phyloP scores from a whole-genome alignment of 192 early-diverging fungal genomes.

The Irineochytrium annulatum region DNA sequence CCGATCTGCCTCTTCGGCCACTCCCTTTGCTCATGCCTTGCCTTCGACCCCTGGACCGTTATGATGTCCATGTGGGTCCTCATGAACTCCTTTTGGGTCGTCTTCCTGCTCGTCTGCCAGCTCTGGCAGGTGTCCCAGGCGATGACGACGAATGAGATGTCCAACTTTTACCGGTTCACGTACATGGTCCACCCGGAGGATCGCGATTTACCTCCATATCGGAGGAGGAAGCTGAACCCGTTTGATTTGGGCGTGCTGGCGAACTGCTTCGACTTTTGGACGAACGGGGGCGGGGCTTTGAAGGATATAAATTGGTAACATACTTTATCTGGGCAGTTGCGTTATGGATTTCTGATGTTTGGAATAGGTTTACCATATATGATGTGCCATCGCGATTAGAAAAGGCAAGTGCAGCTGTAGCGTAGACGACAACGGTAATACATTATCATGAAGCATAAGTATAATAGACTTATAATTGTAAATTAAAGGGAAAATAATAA shows the following conservation, averaged over 20 bases:
- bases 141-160: slow-evolving; percentile 87
- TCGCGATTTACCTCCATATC: slow-evolving; percentile 31
- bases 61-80: slow-evolving; percentile 67
- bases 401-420: too few species aligned
- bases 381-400: too few species aligned
- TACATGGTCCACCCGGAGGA: slow-evolving; percentile 55
- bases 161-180: slow-evolving; percentile 70
- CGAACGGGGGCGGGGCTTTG: background rate
- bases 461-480: too few species aligned
- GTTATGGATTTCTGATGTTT: too few species aligned
- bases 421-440: too few species aligned
- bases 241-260: slow-evolving; percentile 75
- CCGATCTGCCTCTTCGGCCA: slow-evolving; percentile 27
- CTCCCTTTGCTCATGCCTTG: slow-evolving; percentile 66
- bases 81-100: slow-evolving; percentile 78
- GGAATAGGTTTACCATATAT: too few species aligned
- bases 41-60: slow-evolving; percentile 69
- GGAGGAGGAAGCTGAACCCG: slow-evolving; percentile 51
- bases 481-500: too few species aligned
- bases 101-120: slow-evolving; percentile 73
- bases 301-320: slow-evolving; percentile 5
- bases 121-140: slow-evolving; percentile 69
- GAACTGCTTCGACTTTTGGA: slow-evolving; percentile 87
- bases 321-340: too few species aligned
- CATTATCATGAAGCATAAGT: too few species aligned